A percentile compares a stretch with the other conserved stretches of the same genome.
These are phyloP conservation scores for Termitomyces sp. DNA, from an alignment of 768 basidiomycete genomes.

Conservation along the genomic window DNA sequence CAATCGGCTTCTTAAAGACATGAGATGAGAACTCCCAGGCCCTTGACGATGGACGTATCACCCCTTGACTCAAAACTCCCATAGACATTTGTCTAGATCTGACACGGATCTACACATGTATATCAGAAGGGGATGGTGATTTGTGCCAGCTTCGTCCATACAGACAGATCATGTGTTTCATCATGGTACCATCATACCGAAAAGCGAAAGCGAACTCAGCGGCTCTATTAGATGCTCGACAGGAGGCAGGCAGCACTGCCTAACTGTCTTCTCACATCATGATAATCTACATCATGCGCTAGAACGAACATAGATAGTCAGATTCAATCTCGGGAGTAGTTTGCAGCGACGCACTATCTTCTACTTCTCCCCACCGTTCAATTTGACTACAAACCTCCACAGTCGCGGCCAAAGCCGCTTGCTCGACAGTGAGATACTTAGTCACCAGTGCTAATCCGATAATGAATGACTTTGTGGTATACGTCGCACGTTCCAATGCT, in stretches of 20 bases:
- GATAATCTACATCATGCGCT: conserved; percentile 98
- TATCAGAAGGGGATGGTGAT: background rate
- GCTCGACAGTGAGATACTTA: conserved; percentile 69
- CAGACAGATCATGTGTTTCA: background rate
- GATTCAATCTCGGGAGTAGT: background rate
- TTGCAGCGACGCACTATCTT: conserved; percentile 74
- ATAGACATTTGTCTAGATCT: background rate
- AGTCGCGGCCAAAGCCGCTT: conserved; percentile 78
- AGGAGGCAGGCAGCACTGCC: conserved; percentile 72
- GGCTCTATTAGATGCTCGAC: conserved; percentile 22
- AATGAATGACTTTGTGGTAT: conserved; percentile 86
- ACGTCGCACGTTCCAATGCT: conserved; percentile 91
- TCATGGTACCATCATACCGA: background rate
- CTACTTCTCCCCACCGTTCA: conserved; percentile 98
- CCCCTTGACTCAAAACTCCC: background rate
- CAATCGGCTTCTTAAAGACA: too few species aligned
- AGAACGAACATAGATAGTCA: conserved; percentile 10
- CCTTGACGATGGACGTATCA: too few species aligned
- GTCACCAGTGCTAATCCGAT: conserved; percentile 82
- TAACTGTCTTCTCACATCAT: conserved; percentile 84
- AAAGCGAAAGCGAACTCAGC: background rate
- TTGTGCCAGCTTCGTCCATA: too few species aligned
- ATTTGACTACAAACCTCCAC: conserved; percentile 97
- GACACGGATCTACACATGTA: background rate
- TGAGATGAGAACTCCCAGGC: too few species aligned